Evolutionary conservation across 176 grass and related monocot species (phyloP), one percentile per base, ranked within the genome.

Genomic region (Triticum monococcum): DNA sequence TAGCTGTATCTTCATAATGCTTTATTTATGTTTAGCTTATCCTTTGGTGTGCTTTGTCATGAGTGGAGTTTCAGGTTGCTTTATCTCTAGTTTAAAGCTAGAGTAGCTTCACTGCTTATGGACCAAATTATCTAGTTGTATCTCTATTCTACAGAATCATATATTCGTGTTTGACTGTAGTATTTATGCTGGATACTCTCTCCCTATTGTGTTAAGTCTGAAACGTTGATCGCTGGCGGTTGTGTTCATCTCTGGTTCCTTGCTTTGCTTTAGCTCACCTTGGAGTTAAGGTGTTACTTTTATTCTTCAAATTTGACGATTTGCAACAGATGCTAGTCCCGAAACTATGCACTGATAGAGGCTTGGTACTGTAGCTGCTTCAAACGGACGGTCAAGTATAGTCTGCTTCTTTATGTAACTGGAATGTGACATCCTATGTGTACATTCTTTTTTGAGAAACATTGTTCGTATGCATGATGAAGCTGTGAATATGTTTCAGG

Each of bases 111-210:
- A 82, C 71, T 85, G 52, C 82, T 78, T 88, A 91, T 88, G 86
- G 90, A 57, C 77, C 60, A 85, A 91, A 76, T 81, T 88, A 88
- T 91, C 86, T 91, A 91, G 90, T 85, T 91, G 86, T 91, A 91
- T 8, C 54, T 86, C 78, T 91, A 64, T 88, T 91, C 56, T 88
- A 88, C 52, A 88, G 32, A 80, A 78, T 82, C 64, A 64, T 91
- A 85, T 82, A 37, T 88, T 91, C 82, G 82, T 85, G 82, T 77
- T 91, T 85, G 82, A 78, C 22, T 45, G 86, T 85, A 85, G 90
- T 88, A 82, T 83, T 82, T 83, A 79, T 84, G 82, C 10, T 87
- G 75, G 80, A 74, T 87, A 67, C n/a, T 64, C 37, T 91, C 87
- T 79, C 36, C 77, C 18, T 56, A 20, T 45, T 14, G 33, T 38